A percentile compares a stretch with the other conserved stretches of the same genome.
Conservation (phyloP, 2,329 filamentous ascomycete genomes). For the Fusarium sp. region DNA sequence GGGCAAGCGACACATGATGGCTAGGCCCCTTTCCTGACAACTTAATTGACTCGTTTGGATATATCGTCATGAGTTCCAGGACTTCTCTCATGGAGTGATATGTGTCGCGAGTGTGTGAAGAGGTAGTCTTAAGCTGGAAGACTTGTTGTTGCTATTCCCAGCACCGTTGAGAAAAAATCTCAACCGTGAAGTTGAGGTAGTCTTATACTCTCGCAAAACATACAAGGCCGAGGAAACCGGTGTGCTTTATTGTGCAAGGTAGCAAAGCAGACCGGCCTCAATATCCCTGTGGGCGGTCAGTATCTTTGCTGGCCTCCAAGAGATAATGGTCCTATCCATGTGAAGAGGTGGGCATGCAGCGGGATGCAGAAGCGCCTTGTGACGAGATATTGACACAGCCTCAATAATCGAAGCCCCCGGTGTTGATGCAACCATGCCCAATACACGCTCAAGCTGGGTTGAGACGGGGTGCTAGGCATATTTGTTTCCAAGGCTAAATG, state of each 20-base stretch:
- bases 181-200: background rate
- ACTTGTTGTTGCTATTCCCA: background rate
- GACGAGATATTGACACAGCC: background rate
- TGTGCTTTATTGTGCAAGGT: background rate
- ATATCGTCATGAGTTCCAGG: conserved; percentile 34
- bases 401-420: background rate
- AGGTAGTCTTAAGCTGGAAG: background rate
- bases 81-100: background rate
- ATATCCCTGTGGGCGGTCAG: conserved; percentile 1
- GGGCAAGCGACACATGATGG: conserved; percentile 23
- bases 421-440: conserved; percentile 24
- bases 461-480: conserved; percentile 13
- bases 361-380: background rate
- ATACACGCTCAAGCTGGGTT: conserved; percentile 20
- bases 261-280: conserved; percentile 19
- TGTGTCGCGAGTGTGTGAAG: background rate
- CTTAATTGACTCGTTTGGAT: conserved; percentile 4
- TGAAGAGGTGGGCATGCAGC: background rate
- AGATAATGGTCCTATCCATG: background rate
- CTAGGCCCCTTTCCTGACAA: conserved; percentile 10
- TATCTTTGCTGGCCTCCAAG: background rate
- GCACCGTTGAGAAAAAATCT: background rate
- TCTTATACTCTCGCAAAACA: conserved; percentile 13
- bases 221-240: background rate
- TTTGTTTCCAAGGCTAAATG: conserved; percentile 6